These are phyloP conservation scores for Penicillium steckii DNA, from an alignment of 495 filamentous ascomycete genomes.

Conservation along the genomic window DNA sequence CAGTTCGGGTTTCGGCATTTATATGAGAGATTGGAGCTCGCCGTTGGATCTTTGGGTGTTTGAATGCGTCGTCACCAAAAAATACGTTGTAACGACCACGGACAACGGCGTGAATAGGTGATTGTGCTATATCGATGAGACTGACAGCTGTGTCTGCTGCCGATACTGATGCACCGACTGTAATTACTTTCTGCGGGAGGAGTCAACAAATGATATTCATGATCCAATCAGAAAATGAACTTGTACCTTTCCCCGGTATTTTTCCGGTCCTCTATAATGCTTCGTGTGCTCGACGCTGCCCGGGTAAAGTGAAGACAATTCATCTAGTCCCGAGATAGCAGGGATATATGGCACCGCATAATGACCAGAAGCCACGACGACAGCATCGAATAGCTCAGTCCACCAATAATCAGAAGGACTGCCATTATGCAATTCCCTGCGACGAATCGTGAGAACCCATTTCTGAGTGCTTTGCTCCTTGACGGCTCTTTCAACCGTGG, in stretches of 20 bases:
- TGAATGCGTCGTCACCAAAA: conserved; percentile 52
- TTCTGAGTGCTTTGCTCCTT: conserved; percentile 28
- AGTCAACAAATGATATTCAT: background rate
- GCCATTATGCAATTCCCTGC: conserved; percentile 17
- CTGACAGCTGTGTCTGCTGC: conserved; percentile 42
- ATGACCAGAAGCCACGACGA: conserved; percentile 80
- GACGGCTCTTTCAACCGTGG: conserved; percentile 39
- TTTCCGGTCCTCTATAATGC: conserved; percentile 37
- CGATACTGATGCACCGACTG: conserved; percentile 44
- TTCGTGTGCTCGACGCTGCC: conserved; percentile 40
- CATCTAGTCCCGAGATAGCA: conserved; percentile 43
- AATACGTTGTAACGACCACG: conserved; percentile 47
- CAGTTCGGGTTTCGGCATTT: conserved; percentile 32
- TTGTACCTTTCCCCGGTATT: conserved; percentile 37
- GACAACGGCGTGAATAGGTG: conserved; percentile 37
- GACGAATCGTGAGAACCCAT: conserved; percentile 38
- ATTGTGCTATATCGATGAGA: conserved; percentile 29
- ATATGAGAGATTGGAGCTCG: conserved; percentile 48
- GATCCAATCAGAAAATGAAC: background rate
- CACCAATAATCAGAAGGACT: conserved; percentile 41
- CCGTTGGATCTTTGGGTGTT: conserved; percentile 45
- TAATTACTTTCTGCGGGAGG: conserved; percentile 36
- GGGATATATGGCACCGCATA: conserved; percentile 74
- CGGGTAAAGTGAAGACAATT: conserved; percentile 33
- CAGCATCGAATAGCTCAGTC: conserved; percentile 59